Base-by-base conservation (phyloP, 2,329 filamentous ascomycete genomes). In the Pyrenophora teres region DNA sequence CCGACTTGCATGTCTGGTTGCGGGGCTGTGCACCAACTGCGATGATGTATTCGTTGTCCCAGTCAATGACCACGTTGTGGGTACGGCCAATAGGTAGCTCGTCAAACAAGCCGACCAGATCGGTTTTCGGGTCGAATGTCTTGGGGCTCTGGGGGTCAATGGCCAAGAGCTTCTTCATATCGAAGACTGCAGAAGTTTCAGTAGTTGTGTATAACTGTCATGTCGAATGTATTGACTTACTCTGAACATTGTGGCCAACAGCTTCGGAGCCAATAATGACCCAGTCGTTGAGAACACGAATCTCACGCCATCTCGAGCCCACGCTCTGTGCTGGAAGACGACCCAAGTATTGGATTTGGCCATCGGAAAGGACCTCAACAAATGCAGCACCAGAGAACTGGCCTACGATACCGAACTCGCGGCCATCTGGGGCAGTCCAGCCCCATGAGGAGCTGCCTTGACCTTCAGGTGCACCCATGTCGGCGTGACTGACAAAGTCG, bases 301-400 rank as follows among this genome's bases (percentile, higher is more conserved):
- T 83, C 64, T 83, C 80, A 43, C 80, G 74, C 80, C 81, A 83
- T 46, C 76, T 77, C 25, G 74, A 74, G 36, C 74, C 69, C 51
- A 56, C 71, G 25, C 74, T 71, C 46, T 80, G 78, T 8, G 63
- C 61, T 15, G 80, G 80, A 1, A 82, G 74, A 16, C 80, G 77
- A 12, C 80, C 80, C 10, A 83, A 73, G 64, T 83, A 82, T 45
- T 75, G 62, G 19, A 83, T 73, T 60, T 80, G 79, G 42, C 81
- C 80, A 41, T 76, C 72, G 31, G 71, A 65, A 33, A 72, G 77
- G 56, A 83, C 59, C 56, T 83, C 80, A 15, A 78, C 76, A 61
- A 83, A 83, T 10, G 80, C 78, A 33, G 80, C 76, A 23, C 81
- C 81, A 51, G 82, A 80, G 27, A 76, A 77, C 51, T 83, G 81